Base-by-base conservation (phyloP, 1,139 yeast genomes). In the Pichia sp. region DNA sequence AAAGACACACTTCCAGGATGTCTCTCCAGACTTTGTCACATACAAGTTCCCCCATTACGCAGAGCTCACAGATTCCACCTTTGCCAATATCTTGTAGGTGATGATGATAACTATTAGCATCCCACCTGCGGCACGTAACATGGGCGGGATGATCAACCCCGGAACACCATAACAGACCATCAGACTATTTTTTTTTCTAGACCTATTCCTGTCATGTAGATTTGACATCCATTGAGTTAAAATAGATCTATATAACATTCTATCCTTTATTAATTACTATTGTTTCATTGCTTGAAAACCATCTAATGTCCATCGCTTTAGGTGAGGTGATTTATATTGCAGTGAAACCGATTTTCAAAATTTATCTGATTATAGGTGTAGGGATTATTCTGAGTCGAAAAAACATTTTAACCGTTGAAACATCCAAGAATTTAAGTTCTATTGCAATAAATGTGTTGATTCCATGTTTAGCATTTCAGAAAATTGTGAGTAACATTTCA, bases 271-370 rank as follows among this genome's bases (percentile, higher is more conserved):
- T n/a, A n/a, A n/a, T n/a, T n/a, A n/a, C n/a, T n/a, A n/a, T n/a
- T n/a, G n/a, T n/a, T n/a, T n/a, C n/a, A n/a, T n/a, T n/a, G n/a
- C n/a, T n/a, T n/a, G n/a, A n/a, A n/a, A n/a, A n/a, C n/a, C n/a
- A 13, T 29, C 10, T 29, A 16, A 34, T 34, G 37, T 14, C 30
- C 9, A n/a, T 34, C 14, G 9, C 25, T 4, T 28, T 87, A 20
- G 94, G 95, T 10, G 71, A 71, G 34, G 78, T 87, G 31, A 80
- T 88, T 11, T 88, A 80, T 62, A 72, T 86, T 16, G 77, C 95
- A 0, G 82, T 83, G 37, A 87, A 87, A 64, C 96, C 96, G 21
- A 81, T 88, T 46, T 69, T 87, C 63, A 88, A 88, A 64, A 85
- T 88, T 51, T 85, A 87, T 55, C 64, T 84, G 54, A 82, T 85